These are phyloP conservation scores for Sanchytrium tribonematis DNA, from an alignment of 371 early-diverging fungal species.

Conservation along the genomic window DNA sequence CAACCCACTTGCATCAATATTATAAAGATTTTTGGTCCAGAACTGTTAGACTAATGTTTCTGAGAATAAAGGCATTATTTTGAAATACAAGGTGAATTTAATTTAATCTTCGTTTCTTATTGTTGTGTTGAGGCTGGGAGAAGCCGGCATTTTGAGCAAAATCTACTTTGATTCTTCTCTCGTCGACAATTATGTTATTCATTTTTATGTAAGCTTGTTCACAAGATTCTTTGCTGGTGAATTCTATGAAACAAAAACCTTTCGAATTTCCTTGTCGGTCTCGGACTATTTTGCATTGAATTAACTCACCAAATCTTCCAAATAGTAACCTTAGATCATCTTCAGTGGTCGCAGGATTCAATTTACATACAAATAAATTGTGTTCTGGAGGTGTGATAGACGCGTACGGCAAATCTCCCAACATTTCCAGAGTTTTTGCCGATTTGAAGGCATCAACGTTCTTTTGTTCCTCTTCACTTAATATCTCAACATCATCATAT, in stretches of 20 bases:
- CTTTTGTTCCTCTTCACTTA: conserved; percentile 50
- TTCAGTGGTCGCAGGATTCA: conserved; percentile 69
- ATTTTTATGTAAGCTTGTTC: conserved; percentile 45
- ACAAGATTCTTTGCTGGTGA: conserved; percentile 49
- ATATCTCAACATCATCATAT: conserved; percentile 20
- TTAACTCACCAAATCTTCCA: conserved; percentile 46
- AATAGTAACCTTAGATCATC: conserved; percentile 79
- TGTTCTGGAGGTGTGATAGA: conserved; percentile 89
- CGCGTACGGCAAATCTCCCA: conserved; percentile 85
- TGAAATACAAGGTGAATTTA: too few relatives aligned
- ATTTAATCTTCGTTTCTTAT: too few relatives aligned
- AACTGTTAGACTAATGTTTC: not conserved
- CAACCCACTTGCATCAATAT: not conserved
- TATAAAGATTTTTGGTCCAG: not conserved
- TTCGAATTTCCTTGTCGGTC: conserved; percentile 56
- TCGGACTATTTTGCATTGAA: conserved; percentile 64
- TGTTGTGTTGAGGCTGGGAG: too few relatives aligned
- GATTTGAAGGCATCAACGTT: conserved; percentile 55
- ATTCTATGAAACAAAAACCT: conserved; percentile 84
- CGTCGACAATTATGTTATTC: conserved; percentile 78
- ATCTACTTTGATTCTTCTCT: conserved; percentile 82
- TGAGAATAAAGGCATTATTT: not conserved
- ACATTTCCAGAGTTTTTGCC: conserved; percentile 82
- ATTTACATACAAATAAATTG: conserved; percentile 76
- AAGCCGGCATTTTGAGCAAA: conserved; percentile 55